Percentiles rank a stretch among this genome's conserved stretches.
Evolutionary conservation across 768 basidiomycete species (phyloP).

Genomic region (Coprinopsis marcescibilis): DNA sequence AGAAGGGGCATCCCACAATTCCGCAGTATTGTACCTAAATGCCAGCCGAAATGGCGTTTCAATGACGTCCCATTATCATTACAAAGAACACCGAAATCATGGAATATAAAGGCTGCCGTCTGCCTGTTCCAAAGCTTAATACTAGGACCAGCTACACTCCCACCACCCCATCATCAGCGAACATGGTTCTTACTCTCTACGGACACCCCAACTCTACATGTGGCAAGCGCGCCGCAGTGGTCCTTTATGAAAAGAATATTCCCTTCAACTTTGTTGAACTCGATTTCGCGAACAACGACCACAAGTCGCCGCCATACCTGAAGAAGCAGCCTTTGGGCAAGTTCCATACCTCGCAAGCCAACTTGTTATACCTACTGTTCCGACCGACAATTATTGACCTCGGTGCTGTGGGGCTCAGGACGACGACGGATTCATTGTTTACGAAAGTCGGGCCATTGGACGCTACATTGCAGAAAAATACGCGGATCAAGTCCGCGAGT

Average conservation of each 20-base stretch:
- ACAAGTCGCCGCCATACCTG: constrained; percentile 9
- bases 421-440: constrained; percentile 57
- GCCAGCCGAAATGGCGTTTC: no score
- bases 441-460: constrained; percentile 55
- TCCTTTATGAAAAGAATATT: constrained; percentile 14
- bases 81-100: no score
- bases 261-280: constrained; percentile 12
- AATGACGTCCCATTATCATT: no score
- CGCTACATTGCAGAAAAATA: constrained; percentile 57
- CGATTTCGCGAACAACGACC: constrained; percentile 9
- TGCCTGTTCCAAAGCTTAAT: no score
- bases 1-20: no score
- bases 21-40: no score
- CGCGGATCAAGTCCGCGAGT: constrained; percentile 38
- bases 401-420: no score
- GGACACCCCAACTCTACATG: constrained; percentile 10
- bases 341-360: constrained; percentile 12
- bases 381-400: no score
- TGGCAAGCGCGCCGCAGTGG: constrained; percentile 11
- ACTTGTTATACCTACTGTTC: no score
- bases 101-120: no score
- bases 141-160: no score
- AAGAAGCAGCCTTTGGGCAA: constrained; percentile 15
- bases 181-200: constrained; percentile 13
- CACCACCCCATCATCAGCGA: not conserved